These are phyloP conservation scores for Trichosporon sp. DNA, from an alignment of 1,284 basidiomycete species.

Conservation along the genomic window DNA sequence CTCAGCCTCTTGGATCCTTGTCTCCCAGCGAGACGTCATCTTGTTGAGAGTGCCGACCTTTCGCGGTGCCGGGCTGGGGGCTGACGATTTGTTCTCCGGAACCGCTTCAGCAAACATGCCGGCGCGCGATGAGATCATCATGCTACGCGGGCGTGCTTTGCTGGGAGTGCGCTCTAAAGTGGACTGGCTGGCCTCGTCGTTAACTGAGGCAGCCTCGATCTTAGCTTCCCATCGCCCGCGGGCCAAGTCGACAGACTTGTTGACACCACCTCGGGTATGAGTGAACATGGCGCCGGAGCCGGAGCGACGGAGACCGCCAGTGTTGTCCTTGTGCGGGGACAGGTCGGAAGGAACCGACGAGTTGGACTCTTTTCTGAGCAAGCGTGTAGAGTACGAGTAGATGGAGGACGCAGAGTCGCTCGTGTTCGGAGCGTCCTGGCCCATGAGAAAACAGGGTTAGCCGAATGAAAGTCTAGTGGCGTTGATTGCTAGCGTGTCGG, in stretches of 20 bases:
- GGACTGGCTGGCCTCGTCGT: neutral
- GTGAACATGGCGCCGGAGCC: conserved; percentile 19
- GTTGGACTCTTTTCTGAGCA: conserved; percentile 15
- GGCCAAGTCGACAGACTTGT: conserved; percentile 37
- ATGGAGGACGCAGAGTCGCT: conserved; percentile 30
- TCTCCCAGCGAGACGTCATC: neutral
- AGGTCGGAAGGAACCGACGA: conserved; percentile 20
- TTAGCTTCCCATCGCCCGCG: conserved; percentile 42
- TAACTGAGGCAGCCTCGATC: conserved; percentile 25
- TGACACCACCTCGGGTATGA: conserved; percentile 16
- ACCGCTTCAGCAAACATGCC: conserved; percentile 1
- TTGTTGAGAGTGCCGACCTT: neutral
- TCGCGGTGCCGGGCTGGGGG: conserved; percentile 1
- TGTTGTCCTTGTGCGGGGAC: conserved; percentile 2
- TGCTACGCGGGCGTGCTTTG: conserved; percentile 12
- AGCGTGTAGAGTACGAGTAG: conserved; percentile 39
- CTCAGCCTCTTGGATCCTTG: neutral
- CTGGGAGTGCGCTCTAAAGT: neutral
- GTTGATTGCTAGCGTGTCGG: neutral
- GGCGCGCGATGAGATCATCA: conserved; percentile 9
- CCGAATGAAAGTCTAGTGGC: conserved; percentile 11
- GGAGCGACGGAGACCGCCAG: conserved; percentile 17
- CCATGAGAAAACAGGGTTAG: neutral
- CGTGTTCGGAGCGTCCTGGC: neutral
- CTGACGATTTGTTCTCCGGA: neutral